Conservation (phyloP, 768 basidiomycete species). For the Hericium coralloides region DNA sequence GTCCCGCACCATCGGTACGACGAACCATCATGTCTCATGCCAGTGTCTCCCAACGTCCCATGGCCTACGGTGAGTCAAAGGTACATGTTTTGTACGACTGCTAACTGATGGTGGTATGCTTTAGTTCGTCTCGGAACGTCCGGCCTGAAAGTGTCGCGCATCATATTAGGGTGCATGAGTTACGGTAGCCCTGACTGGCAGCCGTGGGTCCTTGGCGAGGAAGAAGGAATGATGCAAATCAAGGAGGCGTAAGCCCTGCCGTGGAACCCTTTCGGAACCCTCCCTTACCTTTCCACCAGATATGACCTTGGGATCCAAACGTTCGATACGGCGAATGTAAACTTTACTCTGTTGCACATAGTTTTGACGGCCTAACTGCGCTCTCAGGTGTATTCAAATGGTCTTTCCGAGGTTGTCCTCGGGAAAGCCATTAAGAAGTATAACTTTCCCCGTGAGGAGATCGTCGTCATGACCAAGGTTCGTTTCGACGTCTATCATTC, state of each 20-base stretch:
- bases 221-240: constrained; percentile 35
- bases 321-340: constrained; percentile 19
- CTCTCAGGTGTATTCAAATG: constrained; percentile 59
- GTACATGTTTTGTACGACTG: too few relatives aligned
- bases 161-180: constrained; percentile 42
- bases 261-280: background rate
- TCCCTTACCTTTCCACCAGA: constrained; percentile 2
- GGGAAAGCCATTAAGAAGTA: constrained; percentile 65
- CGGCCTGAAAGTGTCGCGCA: constrained; percentile 40
- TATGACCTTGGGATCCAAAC: constrained; percentile 20
- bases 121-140: constrained; percentile 36
- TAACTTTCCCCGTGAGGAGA: constrained; percentile 60
- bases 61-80: too few relatives aligned
- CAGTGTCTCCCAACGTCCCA: too few relatives aligned
- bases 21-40: too few relatives aligned
- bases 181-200: constrained; percentile 42
- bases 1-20: too few relatives aligned
- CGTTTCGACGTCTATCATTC: constrained; percentile 15
- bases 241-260: constrained; percentile 33
- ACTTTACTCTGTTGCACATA: too few relatives aligned
- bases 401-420: constrained; percentile 54
- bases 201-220: constrained; percentile 42
- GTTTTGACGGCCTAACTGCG: background rate
- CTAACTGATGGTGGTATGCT: background rate
- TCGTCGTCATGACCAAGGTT: constrained; percentile 60